phyloP scores from a whole-genome alignment of 2,329 filamentous ascomycete genomes.

The Sporothrix luriei region DNA sequence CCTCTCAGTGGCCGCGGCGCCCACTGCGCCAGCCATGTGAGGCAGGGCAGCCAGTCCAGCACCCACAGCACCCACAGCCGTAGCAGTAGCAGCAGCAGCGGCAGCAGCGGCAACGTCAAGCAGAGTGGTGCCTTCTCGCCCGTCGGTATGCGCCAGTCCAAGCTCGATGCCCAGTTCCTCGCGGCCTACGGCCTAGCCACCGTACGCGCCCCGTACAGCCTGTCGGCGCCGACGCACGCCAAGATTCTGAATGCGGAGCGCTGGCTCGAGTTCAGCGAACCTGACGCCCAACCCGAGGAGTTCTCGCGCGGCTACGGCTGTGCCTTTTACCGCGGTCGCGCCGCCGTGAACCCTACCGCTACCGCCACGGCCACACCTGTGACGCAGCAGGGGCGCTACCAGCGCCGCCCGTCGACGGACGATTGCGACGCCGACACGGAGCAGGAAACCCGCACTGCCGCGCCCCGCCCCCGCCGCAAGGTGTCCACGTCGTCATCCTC shows the following conservation, averaged over 20 bases:
- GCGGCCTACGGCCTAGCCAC: slow-evolving; percentile 58
- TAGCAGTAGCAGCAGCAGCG: slow-evolving; percentile 18
- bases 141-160: slow-evolving; percentile 31
- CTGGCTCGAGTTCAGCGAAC: slow-evolving; percentile 58
- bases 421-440: slow-evolving; percentile 38
- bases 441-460: slow-evolving; percentile 33
- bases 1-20: slow-evolving; percentile 6
- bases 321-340: slow-evolving; percentile 53
- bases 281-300: slow-evolving; percentile 48
- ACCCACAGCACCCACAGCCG: slow-evolving; percentile 23
- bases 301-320: slow-evolving; percentile 57
- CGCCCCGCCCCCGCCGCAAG: slow-evolving; percentile 11
- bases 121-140: slow-evolving; percentile 35
- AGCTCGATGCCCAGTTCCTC: slow-evolving; percentile 51
- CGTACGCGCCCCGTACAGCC: slow-evolving; percentile 55
- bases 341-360: slow-evolving; percentile 22
- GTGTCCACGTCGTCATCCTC: neutral
- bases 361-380: neutral
- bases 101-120: neutral
- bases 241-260: slow-evolving; percentile 53
- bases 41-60: slow-evolving; percentile 19
- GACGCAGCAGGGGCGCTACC: slow-evolving; percentile 26
- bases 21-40: slow-evolving; percentile 13
- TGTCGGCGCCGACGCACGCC: slow-evolving; percentile 54
- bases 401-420: slow-evolving; percentile 33